Evolutionary conservation across 1,139 yeast genomes (phyloP), one percentile per base, ranked within the genome.

Genomic region (Suhomyces terraborum): DNA sequence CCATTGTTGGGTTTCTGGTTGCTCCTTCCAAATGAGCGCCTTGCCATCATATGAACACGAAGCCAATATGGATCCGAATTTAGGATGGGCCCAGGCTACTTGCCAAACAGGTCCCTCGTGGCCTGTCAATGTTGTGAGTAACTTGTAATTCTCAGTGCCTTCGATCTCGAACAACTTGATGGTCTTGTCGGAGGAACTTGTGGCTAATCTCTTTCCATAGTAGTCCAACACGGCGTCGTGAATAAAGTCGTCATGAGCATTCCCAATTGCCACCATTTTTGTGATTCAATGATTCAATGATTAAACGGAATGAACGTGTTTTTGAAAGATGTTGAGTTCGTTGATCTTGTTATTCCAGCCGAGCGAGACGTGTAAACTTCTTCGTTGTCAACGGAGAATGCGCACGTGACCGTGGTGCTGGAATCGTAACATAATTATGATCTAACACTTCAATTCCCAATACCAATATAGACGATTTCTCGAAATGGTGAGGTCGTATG

Each of bases 31-130:
- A 55, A 94, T 82, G 50, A 91, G 69, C 8, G 88, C 98, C 58
- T 84, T 85, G 41, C 98, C 98, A 59, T 93, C 98, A 58, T 88
- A 94, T 1, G 96, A 88, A 52, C 96, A 89, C 21, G 96, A 85
- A 0, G 98, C 98, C 51, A 93, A 74, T 51, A 93, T 88, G 6
- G 89, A 85, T 26, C 98, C 98, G 59, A 93, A 93, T 64, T 93
- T 93, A 31, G 99, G 98, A 62, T 94, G 98, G 2, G 98, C 98
- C 99, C 98, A 93, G 39, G 91, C 81, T 24, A 91, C 95, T 67
- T 93, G 96, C 98, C 99, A 94, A 36, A 94, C 97, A 8, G 98
- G 98, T 17, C 98, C 98, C 50, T 89, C 96, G 63, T 93, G 99
- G 22, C 75, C 96, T 80, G 58, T 77, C 51, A 93, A 73, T 1